These are phyloP conservation scores for Penicillium sp. DNA, from an alignment of 2,329 filamentous ascomycete genomes.

Conservation along the genomic window DNA sequence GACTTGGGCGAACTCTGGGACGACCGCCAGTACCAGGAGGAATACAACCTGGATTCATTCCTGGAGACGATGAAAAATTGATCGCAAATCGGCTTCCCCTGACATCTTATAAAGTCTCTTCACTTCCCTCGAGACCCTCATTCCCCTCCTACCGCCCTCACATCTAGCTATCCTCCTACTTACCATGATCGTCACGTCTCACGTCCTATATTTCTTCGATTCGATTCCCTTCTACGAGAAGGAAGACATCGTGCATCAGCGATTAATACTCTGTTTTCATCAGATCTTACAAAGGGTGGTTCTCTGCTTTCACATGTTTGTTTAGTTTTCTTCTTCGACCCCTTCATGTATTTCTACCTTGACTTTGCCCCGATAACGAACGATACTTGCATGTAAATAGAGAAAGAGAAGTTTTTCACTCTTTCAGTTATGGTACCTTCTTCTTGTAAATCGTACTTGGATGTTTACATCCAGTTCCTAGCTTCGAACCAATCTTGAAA, in stretches of 20 bases:
- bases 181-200: conserved; percentile 9
- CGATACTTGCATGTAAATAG: conserved; percentile 23
- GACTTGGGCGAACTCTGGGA: conserved; percentile 96
- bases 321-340: conserved; percentile 4
- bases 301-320: background rate
- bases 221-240: background rate
- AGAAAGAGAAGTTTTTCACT: conserved; percentile 4
- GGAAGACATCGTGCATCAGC: conserved; percentile 4
- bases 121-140: background rate
- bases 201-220: conserved; percentile 2
- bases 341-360: conserved; percentile 25
- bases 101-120: background rate
- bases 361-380: conserved; percentile 8
- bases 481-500: too few relatives aligned
- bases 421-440: background rate
- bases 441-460: background rate
- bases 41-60: conserved; percentile 93
- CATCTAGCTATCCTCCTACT: background rate
- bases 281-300: conserved; percentile 4
- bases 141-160: background rate
- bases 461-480: too few relatives aligned
- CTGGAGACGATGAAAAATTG: conserved; percentile 79
- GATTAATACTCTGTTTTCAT: conserved; percentile 2
- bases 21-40: conserved; percentile 95
- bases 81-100: conserved; percentile 4